Evolutionary conservation across 2,329 filamentous ascomycete genomes (phyloP).

Genomic region (Monosporascus sp.): DNA sequence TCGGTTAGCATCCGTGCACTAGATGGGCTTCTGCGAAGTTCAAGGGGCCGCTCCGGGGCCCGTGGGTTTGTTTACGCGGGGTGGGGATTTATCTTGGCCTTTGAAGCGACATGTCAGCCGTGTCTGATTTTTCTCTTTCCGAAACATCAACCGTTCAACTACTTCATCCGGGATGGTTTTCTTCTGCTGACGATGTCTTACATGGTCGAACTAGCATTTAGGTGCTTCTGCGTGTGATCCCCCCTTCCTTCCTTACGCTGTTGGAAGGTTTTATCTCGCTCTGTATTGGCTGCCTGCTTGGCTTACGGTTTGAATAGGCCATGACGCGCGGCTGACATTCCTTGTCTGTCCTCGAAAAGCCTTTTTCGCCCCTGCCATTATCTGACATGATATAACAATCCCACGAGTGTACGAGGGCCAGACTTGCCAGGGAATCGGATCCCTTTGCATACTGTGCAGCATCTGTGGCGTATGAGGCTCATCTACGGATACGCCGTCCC

Average conservation of each 20-base stretch:
- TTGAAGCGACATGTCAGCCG: too few relatives aligned
- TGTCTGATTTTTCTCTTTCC: too few relatives aligned
- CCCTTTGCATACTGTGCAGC: background rate
- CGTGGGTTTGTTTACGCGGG: too few relatives aligned
- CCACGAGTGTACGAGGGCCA: background rate
- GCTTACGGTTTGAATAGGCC: background rate
- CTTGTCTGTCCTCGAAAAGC: background rate
- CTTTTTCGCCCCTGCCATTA: background rate
- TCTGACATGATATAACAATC: background rate
- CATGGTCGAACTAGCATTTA: too few relatives aligned
- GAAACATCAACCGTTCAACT: too few relatives aligned
- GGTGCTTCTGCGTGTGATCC: background rate
- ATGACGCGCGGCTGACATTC: background rate
- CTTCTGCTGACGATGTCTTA: too few relatives aligned
- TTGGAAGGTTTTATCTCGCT: background rate
- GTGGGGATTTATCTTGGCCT: too few relatives aligned
- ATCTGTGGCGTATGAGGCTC: background rate
- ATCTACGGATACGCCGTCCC: background rate
- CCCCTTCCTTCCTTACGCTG: background rate
- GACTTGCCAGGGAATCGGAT: background rate
- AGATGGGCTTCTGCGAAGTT: background rate
- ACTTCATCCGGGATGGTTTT: too few relatives aligned
- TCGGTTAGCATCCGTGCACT: background rate
- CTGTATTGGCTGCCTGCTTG: background rate
- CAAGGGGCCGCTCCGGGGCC: too few relatives aligned